Evolutionary conservation across 2,329 filamentous ascomycete species (phyloP).

Genomic region (Aspergillus persii): DNA sequence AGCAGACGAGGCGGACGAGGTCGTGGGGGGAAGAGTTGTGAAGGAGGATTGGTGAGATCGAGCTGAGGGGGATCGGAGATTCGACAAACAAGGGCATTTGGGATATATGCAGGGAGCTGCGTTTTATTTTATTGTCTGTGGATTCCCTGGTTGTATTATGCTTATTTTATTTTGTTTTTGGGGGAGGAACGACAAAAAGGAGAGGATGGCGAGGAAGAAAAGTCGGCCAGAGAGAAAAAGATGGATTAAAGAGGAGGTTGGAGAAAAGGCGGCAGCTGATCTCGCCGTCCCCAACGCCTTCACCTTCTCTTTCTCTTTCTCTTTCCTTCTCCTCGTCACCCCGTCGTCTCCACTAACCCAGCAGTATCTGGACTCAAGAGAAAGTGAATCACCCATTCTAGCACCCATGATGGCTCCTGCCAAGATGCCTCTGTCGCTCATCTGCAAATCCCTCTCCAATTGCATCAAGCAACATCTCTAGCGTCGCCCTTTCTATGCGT

Average conservation of each 20-base stretch:
- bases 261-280: not conserved
- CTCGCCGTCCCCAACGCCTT: not conserved
- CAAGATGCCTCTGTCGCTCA: too few species aligned
- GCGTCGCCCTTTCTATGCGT: too few species aligned
- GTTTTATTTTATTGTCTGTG: not conserved
- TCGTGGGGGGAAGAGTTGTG: slow-evolving; percentile 38
- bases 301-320: not conserved
- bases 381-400: too few species aligned
- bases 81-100: slow-evolving; percentile 36
- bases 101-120: not conserved
- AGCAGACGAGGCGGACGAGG: slow-evolving; percentile 38
- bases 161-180: not conserved
- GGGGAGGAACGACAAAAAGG: not conserved
- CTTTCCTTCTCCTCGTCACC: not conserved
- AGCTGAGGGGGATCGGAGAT: slow-evolving; percentile 38
- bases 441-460: too few species aligned
- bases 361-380: too few species aligned
- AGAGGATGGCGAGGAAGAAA: not conserved
- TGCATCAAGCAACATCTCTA: too few species aligned
- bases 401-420: too few species aligned
- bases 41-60: slow-evolving; percentile 37
- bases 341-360: too few species aligned
- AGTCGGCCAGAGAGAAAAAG: slow-evolving; percentile 3
- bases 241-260: slow-evolving; percentile 4
- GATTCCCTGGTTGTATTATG: not conserved